These are phyloP conservation scores for Trypethelium eluteriae DNA, from an alignment of 495 filamentous ascomycete species.

Conservation along the genomic window DNA sequence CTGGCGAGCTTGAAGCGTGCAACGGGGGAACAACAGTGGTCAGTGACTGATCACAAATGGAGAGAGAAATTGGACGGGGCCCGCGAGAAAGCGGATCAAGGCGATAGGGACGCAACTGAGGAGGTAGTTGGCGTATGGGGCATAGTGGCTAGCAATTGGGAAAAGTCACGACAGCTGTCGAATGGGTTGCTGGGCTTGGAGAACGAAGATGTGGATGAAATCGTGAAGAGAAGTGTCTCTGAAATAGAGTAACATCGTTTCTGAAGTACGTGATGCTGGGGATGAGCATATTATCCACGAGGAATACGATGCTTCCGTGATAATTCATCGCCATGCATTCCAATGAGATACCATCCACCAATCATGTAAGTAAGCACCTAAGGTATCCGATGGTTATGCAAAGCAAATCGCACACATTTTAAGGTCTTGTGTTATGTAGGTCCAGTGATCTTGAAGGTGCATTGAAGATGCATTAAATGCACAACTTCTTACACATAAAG, in stretches of 20 bases:
- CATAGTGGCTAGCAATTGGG: not conserved
- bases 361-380: too few relatives aligned
- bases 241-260: not conserved
- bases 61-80: not conserved
- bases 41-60: not conserved
- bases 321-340: too few relatives aligned
- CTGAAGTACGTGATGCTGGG: not conserved
- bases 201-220: not conserved
- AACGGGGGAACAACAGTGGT: constrained; percentile 25
- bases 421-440: too few relatives aligned
- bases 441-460: too few relatives aligned
- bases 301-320: too few relatives aligned
- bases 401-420: too few relatives aligned
- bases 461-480: too few relatives aligned
- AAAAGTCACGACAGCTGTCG: not conserved
- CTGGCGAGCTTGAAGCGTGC: constrained; percentile 40
- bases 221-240: not conserved
- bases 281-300: too few relatives aligned
- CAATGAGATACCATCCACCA: too few relatives aligned
- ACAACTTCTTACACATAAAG: not conserved
- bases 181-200: not conserved
- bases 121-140: not conserved
- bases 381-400: too few relatives aligned
- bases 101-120: not conserved
- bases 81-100: not conserved